Evolutionary conservation across 129 eudicot genomes (phyloP), one percentile per base, ranked within the genome.

Genomic region (Deinandra increscens): DNA sequence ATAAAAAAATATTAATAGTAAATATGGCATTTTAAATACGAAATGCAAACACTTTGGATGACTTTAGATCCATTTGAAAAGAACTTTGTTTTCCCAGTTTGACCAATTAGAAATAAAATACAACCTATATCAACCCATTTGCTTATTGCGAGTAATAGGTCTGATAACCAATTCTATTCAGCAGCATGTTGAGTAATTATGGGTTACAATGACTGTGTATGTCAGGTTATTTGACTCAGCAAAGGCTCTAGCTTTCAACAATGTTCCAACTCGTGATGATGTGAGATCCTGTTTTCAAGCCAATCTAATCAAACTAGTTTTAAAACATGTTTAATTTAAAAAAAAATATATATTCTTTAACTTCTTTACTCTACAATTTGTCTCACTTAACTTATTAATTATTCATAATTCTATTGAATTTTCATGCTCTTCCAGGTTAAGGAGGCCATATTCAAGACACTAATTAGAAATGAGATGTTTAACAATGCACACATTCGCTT

Each of bases 221-320:
- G 17, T 8, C 82, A 92, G 98, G 86, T 63, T 93, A 80, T 93
- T 93, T 74, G 99, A 93, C 75, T 93, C 99, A 0, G 95, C 97
- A 71, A 93, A 93, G 79, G 97, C 99, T 68, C 82, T 93, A 51
- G 99, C 99, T 51, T 93, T 93, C 71, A 87, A 41, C 60, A 85
- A 85, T 61, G 79, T 93, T 9, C 99, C 97, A 63, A 80, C 90
- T 31, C 95, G 95, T 74, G 95, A 87, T 56, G 86, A 85, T 88
- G 99, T 89, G 66, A 66, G 70, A 23, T 39, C 55, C 31, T 12
- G 50, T 56, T 67, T 4, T 34, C 20, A 41, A 61, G 45, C 66
- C 36, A 60, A 34, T 2, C 23, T 56, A 33, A 8, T 11, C 31
- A 19, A 29, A 44, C 13, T 10, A 44, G 6, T 29, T 15, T 29